Conservation (phyloP, 2,329 filamentous ascomycete genomes). For the Zasmidium cellare region DNA sequence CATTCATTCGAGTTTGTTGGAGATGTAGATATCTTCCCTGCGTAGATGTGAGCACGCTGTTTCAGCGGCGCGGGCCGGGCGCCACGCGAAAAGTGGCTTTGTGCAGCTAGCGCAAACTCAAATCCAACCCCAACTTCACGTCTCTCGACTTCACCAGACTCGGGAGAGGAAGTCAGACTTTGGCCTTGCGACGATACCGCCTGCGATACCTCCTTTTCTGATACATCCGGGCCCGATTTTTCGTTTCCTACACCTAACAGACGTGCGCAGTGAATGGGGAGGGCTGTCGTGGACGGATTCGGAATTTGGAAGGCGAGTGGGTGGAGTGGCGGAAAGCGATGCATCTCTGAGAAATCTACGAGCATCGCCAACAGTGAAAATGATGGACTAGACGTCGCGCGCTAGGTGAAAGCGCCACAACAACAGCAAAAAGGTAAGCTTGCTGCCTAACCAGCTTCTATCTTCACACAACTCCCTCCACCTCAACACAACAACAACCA, state of each 20-base stretch:
- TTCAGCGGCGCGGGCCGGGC: too few species aligned
- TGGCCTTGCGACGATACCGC: too few species aligned
- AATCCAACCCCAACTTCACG: too few species aligned
- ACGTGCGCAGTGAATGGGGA: neutral
- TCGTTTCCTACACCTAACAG: neutral
- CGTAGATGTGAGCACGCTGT: too few species aligned
- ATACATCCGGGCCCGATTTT: too few species aligned
- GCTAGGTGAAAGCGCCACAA: neutral
- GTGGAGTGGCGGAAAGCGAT: neutral
- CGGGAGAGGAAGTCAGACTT: too few species aligned
- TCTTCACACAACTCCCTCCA: slow-evolving; percentile 1
- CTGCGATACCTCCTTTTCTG: too few species aligned
- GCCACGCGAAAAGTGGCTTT: too few species aligned
- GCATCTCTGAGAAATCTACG: neutral
- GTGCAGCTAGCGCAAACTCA: too few species aligned
- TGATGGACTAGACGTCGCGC: neutral
- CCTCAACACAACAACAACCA: neutral
- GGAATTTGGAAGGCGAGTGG: neutral
- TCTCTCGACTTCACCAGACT: too few species aligned
- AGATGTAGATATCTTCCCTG: too few species aligned
- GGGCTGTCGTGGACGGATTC: neutral
- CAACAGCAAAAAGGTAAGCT: neutral
- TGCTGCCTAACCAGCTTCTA: neutral
- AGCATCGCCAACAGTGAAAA: neutral
- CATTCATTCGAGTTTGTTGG: too few species aligned